Evolutionary conservation across 306 rosid genomes (phyloP).

Genomic region (Castanea sativa): DNA sequence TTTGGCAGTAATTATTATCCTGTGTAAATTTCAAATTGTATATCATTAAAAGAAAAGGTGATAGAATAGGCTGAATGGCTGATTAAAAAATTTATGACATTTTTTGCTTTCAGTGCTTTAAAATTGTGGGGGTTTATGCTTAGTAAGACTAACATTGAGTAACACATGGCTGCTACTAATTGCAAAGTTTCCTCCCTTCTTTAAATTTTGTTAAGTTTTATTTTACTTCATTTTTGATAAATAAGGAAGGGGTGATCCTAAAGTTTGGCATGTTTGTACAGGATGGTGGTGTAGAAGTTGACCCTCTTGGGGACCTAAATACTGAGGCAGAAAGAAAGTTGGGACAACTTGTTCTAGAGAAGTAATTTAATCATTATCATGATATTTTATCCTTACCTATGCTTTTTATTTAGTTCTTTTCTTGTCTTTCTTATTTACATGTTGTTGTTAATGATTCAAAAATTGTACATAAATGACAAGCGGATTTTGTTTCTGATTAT

Average conservation of each 20-base stretch:
- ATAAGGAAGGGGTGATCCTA: neutral
- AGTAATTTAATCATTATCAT: constrained; percentile 40
- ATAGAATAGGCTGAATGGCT: too few species aligned
- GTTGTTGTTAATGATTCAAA: neutral
- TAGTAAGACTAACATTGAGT: neutral
- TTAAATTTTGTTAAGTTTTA: neutral
- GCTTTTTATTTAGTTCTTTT: neutral
- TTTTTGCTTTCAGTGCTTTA: neutral
- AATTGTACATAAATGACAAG: neutral
- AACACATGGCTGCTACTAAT: neutral
- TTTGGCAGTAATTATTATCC: neutral
- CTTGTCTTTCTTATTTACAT: neutral
- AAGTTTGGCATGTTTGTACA: constrained; percentile 32
- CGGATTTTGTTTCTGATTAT: constrained; percentile 4
- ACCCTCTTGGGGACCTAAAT: constrained; percentile 86
- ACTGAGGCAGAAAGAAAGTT: constrained; percentile 83
- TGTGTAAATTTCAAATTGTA: neutral
- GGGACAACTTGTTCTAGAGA: constrained; percentile 78
- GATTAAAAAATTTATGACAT: neutral
- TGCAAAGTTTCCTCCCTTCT: neutral
- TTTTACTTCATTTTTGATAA: neutral
- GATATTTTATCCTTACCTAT: neutral
- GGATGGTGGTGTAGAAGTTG: constrained; percentile 82
- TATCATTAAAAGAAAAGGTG: neutral
- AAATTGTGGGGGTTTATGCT: neutral